Percentiles rank a stretch among this genome's conserved stretches.
Conservation (phyloP, 2,329 filamentous ascomycete species). For the Fusarium fracticaudum region DNA sequence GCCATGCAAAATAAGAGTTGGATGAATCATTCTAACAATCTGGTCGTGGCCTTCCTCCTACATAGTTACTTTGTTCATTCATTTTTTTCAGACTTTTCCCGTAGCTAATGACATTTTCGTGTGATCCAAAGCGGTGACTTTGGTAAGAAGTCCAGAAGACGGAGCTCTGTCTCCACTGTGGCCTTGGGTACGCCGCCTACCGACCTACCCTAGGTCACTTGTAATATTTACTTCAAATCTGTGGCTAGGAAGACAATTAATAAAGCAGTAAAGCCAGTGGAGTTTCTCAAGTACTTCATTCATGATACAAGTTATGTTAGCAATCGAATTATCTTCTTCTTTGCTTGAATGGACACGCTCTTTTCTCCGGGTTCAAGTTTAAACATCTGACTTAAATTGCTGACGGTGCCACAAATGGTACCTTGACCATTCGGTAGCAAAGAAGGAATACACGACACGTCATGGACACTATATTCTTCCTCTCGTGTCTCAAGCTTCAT, state of each 20-base stretch:
- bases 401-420: background rate
- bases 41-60: background rate
- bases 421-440: background rate
- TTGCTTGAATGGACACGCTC: background rate
- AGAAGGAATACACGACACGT: background rate
- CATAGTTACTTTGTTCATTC: no score
- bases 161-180: background rate
- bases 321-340: background rate
- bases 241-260: background rate
- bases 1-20: background rate
- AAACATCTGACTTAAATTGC: no score
- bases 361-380: background rate
- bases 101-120: background rate
- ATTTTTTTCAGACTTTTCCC: background rate
- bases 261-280: background rate
- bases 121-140: background rate
- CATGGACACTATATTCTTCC: background rate
- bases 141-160: background rate
- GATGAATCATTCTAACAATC: background rate
- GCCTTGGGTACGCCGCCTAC: background rate
- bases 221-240: background rate
- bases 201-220: background rate
- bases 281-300: background rate
- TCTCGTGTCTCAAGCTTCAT: background rate
- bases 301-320: background rate